These are phyloP conservation scores for Ascosphaera acerosa DNA, from an alignment of 2,329 filamentous ascomycete species.

Conservation along the genomic window DNA sequence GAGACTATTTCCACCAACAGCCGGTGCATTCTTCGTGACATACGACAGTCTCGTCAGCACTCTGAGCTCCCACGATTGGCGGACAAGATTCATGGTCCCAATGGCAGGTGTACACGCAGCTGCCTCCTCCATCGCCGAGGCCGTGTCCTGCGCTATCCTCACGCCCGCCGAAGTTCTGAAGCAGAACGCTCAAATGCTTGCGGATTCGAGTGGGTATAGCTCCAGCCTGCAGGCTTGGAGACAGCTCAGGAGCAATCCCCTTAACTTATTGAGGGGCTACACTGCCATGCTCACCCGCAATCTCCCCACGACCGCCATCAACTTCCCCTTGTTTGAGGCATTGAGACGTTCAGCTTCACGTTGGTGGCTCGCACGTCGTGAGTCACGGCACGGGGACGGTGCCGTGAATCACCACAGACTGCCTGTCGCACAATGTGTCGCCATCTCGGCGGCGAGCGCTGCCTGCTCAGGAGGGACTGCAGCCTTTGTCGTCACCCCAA, in stretches of 20 bases:
- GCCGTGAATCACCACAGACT: conserved; percentile 3
- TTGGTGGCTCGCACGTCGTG: conserved; percentile 13
- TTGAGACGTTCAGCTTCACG: conserved; percentile 30
- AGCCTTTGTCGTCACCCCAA: conserved; percentile 61
- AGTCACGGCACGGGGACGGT: conserved; percentile 11
- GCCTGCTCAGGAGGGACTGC: conserved; percentile 48
- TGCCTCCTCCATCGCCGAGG: conserved; percentile 52
- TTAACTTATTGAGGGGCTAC: conserved; percentile 42
- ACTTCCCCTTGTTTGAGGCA: conserved; percentile 69
- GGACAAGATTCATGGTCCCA: conserved; percentile 27
- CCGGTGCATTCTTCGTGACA: conserved; percentile 71
- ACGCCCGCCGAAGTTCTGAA: conserved; percentile 81
- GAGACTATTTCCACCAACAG: conserved; percentile 20
- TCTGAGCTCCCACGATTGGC: conserved; percentile 32
- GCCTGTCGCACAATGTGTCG: conserved; percentile 34
- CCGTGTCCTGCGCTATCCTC: conserved; percentile 64
- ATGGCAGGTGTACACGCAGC: conserved; percentile 44
- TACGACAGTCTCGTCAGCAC: conserved; percentile 48
- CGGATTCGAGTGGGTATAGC: conserved; percentile 8
- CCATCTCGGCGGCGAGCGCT: conserved; percentile 48
- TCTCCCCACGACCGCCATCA: conserved; percentile 63
- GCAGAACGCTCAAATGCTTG: conserved; percentile 75
- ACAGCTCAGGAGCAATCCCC: conserved; percentile 30
- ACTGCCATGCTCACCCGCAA: conserved; percentile 60
- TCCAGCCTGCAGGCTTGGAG: conserved; percentile 29